Evolutionary conservation across 192 early-diverging fungal species (phyloP), one percentile per base, ranked within the genome.

Genomic region (Umbelopsis isabellina): DNA sequence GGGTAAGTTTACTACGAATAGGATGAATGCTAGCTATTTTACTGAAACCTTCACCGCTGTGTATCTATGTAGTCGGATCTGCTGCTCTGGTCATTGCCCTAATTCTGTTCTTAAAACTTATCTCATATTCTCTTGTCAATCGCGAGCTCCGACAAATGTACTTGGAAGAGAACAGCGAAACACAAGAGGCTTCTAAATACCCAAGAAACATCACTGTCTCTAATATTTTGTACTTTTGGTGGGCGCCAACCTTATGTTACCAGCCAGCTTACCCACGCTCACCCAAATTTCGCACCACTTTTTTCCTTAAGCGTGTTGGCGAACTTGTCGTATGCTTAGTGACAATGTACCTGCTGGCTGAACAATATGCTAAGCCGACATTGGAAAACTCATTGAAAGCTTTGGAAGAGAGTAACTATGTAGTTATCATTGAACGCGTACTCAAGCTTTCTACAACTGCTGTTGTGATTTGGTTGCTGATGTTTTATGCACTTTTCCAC

Each of bases 401-500:
- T 18, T 80, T 94, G 22, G 92, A 94, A 67, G 77, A 90, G 50
- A 74, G 84, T 44, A 80, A 92, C 23, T 84, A 84, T 13, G 83
- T 88, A 21, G 82, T 80, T 65, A 85, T 94, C 58, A 79, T 90
- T 2, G 94, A 96, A 80, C 87, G 94, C 37, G 85, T 95, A n/a
- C 85, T 96, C n/a, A 95, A 95, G 74, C 83, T 96, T 73, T 90
- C 88, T 8, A 89, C 88, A 10, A 86, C 87, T 25, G 88, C 86
- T 68, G 91, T 93, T 0, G 81, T 86, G 1, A 87, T 96, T 49
- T 96, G 95, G 95, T 82, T 96, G n/a, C 72, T 95, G n/a, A 91
- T 93, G 77, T 96, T 96, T 76, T 95, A 93, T 49, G 84, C 88
- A 16, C 77, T 94, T 13, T 96, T 96, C 81, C 95, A 96, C 67